phyloP scores from a whole-genome alignment of 352 stramenopile genomes.

The Globisporangium echinulatum region DNA sequence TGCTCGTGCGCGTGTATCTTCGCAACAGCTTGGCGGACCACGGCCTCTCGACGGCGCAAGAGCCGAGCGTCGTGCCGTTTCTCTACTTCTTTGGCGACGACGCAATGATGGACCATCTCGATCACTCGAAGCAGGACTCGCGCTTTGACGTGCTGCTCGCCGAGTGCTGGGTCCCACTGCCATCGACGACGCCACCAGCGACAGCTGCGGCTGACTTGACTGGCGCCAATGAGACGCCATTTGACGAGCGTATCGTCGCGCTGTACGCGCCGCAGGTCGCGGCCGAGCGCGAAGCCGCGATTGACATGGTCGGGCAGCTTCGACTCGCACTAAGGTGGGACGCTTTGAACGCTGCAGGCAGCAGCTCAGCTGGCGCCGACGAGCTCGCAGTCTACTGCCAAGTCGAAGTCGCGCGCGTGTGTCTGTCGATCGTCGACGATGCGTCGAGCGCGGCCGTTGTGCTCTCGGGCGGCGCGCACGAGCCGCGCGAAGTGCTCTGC shows the following conservation, averaged over 20 bases:
- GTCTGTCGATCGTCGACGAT: conserved; percentile 72
- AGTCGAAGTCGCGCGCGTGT: conserved; percentile 66
- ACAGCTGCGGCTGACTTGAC: conserved; percentile 15
- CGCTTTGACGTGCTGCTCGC: conserved; percentile 71
- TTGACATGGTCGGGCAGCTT: conserved; percentile 71
- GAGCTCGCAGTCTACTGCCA: conserved; percentile 63
- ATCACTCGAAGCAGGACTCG: conserved; percentile 82
- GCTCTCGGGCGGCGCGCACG: conserved; percentile 20
- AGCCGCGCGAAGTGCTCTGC: conserved; percentile 63
- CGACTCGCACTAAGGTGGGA: conserved; percentile 78
- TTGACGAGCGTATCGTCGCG: conserved; percentile 60
- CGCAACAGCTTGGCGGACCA: conserved; percentile 73
- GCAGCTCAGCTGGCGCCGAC: conserved; percentile 28
- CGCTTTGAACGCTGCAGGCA: conserved; percentile 40
- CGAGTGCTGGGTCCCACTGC: conserved; percentile 73
- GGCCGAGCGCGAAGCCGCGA: conserved; percentile 6
- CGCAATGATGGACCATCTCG: conserved; percentile 79
- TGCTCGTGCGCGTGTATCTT: conserved; percentile 69
- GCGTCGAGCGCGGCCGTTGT: conserved; percentile 24
- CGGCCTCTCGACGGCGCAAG: conserved; percentile 62
- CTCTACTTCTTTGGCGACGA: conserved; percentile 87
- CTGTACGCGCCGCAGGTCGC: conserved; percentile 45
- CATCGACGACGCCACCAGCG: conserved; percentile 20
- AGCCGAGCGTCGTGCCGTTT: conserved; percentile 83
- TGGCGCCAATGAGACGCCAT: conserved; percentile 26